Conservation (phyloP, 202 grass and related monocot genomes). For the Bolboschoenoplectus hybrid region DNA sequence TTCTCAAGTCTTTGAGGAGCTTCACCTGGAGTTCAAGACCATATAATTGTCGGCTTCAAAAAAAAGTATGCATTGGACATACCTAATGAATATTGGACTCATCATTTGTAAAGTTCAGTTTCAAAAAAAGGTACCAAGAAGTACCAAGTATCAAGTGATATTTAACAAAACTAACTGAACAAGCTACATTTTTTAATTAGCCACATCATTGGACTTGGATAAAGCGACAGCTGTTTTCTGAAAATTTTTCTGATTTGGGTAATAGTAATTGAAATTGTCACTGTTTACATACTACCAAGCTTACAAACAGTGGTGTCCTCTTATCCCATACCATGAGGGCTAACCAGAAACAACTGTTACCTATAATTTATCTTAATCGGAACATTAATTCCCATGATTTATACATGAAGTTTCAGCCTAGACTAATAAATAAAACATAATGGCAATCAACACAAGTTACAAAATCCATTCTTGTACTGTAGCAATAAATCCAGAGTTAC, state of each 20-base stretch:
- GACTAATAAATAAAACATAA: background rate
- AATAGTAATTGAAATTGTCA: constrained; percentile 9
- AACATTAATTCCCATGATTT: no score
- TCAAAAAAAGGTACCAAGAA: background rate
- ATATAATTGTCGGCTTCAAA: background rate
- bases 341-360: background rate
- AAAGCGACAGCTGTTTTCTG: background rate
- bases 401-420: constrained; percentile 1
- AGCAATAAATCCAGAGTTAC: background rate
- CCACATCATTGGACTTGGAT: background rate
- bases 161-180: background rate
- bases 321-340: background rate
- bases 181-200: background rate
- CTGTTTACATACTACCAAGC: background rate
- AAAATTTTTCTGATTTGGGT: background rate
- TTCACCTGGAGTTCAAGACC: constrained; percentile 10
- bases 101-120: background rate
- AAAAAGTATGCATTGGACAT: background rate
- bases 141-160: background rate
- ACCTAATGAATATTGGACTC: background rate
- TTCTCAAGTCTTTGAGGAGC: constrained; percentile 26
- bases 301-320: background rate
- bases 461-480: background rate
- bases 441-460: background rate
- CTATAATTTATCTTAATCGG: background rate